Evolutionary conservation across 768 basidiomycete genomes (phyloP), one percentile per base, ranked within the genome.

Genomic region (Amanita thiersii): DNA sequence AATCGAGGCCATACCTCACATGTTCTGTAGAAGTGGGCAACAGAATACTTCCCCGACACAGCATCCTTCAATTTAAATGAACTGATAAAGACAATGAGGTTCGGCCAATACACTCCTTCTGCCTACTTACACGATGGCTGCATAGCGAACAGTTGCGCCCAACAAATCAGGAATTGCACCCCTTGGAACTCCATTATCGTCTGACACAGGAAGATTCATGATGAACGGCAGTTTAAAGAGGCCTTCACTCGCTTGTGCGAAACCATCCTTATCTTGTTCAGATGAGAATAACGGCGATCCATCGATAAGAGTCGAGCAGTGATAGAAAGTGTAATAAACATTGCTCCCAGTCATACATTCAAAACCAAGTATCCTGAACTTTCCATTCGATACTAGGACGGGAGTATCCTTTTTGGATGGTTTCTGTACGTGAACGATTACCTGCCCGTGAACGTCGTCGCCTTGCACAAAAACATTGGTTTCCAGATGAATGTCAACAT

Each of bases 21-120:
- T 34, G 79, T 65, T 6, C 91, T 78, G 57, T 92, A 94, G 58
- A 93, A 91, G 60, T 96, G 91, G 3, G 90, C 83, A 24, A 93
- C 81, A 2, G 86, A 87, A 10, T 75, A 70, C 50, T 71, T 72
- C 19, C 66, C 64, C 3, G 75, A 75, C 11, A 68, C 60, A 2
- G 74, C 53, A 40, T 86, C 78, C 57, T 82, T 84, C 44, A 93
- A 72, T 59, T 83, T 84, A 50, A 88, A 61, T 7, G 84, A 86
- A 4, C 86, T 86, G 46, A 4, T 32, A 36, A 41, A 4, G 44
- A 14, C 18, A 42, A 15, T 32, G 38, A 37, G 21, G 21, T 18
- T 33, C 26, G 35, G 19, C 18, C 36, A 10, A 25, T 37, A 39
- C 28, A 40, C 8, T n/a, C 37, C 20, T 45, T 31, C n/a, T 26